Base-by-base conservation (phyloP, 2,329 filamentous ascomycete species). In the Penicillium concentricum region DNA sequence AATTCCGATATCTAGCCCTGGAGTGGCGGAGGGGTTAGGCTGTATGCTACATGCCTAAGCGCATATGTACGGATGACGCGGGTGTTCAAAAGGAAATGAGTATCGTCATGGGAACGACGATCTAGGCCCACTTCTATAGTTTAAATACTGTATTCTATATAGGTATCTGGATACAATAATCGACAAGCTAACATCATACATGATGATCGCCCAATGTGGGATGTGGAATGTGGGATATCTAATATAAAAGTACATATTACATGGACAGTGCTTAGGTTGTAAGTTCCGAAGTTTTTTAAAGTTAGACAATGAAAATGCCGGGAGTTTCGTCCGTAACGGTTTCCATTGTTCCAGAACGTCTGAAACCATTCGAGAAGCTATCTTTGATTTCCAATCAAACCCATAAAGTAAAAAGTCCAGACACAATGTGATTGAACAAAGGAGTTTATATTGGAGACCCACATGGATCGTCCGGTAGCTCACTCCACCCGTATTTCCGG, bases 41-140 rank as follows among this genome's bases (percentile, higher is more conserved):
- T 12, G 38, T 50, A 45, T 49, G 48, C 20, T 28, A 57, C 13
- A 41, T 50, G 41, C 46, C 30, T 56, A 62, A 54, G 56, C 32
- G 62, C 58, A 58, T 28, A 26, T 26, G 24, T 26, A 28, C 28
- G 28, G 58, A 66, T 62, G 64, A 62, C 61, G 58, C 55, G 59
- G 62, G 58, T 57, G 54, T 54, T 44, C 54, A 34, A 34, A 51
- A 60, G 51, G 51, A 65, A 64, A 65, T 65, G 58, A 64, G 55
- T 42, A 65, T 64, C 62, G 62, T 62, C 62, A 65, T 65, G 51
- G 56, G 42, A 56, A 47, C 51, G 64, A 60, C 56, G 64, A 66
- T 65, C 64, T n/a, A 60, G 62, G 62, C 62, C 64, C 64, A 65
- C 62, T 35, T 20, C 18, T 45, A 44, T 54, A 49, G 32, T 57